These are phyloP conservation scores for Hirsutella thompsonii DNA, from an alignment of 2,329 filamentous ascomycete species.

Conservation along the genomic window DNA sequence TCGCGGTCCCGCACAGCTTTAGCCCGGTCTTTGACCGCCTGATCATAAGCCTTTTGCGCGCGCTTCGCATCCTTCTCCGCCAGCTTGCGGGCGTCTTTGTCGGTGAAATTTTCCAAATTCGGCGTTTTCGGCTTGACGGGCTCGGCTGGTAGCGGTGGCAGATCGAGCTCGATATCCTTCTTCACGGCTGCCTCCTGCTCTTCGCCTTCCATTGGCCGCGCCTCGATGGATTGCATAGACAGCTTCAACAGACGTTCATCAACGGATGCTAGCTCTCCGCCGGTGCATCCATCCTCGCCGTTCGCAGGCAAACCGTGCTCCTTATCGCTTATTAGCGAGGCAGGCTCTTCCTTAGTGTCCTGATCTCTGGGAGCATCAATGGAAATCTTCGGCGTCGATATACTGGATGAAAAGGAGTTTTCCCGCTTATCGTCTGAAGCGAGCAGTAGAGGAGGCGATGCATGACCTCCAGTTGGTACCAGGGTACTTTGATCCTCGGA, in stretches of 20 bases:
- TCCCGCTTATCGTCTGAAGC: background rate
- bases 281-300: background rate
- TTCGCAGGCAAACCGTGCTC: background rate
- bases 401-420: background rate
- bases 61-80: constrained; percentile 56
- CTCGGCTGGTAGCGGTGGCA: constrained; percentile 31
- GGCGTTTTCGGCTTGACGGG: constrained; percentile 35
- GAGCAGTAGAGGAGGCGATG: background rate
- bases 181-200: background rate
- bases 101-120: constrained; percentile 43
- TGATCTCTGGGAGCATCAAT: background rate
- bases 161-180: constrained; percentile 10
- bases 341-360: background rate
- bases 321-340: background rate
- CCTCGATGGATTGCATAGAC: background rate
- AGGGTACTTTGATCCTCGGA: background rate
- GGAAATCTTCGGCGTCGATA: background rate
- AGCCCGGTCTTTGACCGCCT: constrained; percentile 52
- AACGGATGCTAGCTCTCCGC: background rate
- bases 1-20: constrained; percentile 50
- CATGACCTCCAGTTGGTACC: background rate
- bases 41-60: constrained; percentile 50
- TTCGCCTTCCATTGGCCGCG: background rate
- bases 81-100: constrained; percentile 53
- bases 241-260: background rate